A percentile compares a stretch with the other conserved stretches of the same genome.
These are phyloP conservation scores for Pichia ethanolica DNA, from an alignment of 805 yeast species.

Conservation along the genomic window DNA sequence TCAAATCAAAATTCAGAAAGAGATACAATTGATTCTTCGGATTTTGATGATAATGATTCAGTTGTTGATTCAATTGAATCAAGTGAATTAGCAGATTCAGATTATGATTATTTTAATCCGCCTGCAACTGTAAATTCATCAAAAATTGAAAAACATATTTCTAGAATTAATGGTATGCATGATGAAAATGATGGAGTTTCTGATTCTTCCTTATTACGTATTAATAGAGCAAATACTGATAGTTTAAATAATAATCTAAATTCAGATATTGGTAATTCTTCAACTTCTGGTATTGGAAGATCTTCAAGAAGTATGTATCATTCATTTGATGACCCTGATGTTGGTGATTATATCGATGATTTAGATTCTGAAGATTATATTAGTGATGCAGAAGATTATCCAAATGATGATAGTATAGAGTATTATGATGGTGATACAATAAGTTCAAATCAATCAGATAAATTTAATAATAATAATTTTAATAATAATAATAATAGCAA, in stretches of 20 bases:
- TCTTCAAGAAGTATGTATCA: neutral
- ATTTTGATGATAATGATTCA: constrained; percentile 9
- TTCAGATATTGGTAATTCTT: neutral
- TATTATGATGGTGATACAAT: constrained; percentile 3
- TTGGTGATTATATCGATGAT: constrained; percentile 10
- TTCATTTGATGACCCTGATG: constrained; percentile 8
- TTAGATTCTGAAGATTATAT: constrained; percentile 25
- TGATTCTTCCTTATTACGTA: neutral
- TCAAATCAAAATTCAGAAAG: constrained; percentile 1
- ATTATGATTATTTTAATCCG: constrained; percentile 13
- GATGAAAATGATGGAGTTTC: neutral
- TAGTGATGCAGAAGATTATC: constrained; percentile 19
- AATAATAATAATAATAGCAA: neutral
- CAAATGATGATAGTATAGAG: constrained; percentile 15
- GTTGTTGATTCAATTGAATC: constrained; percentile 19
- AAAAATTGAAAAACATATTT: neutral
- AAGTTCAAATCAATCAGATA: neutral
- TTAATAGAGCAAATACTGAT: neutral
- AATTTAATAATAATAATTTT: neutral
- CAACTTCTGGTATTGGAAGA: neutral
- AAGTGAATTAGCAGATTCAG: constrained; percentile 21
- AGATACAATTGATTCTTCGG: constrained; percentile 4
- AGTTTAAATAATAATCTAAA: too few species aligned
- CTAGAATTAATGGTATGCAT: neutral
- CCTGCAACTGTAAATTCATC: neutral